A percentile compares a stretch with the other conserved stretches of the same genome.
Conservation (phyloP, 2,329 filamentous ascomycete genomes). For the Metarhizium sp. region DNA sequence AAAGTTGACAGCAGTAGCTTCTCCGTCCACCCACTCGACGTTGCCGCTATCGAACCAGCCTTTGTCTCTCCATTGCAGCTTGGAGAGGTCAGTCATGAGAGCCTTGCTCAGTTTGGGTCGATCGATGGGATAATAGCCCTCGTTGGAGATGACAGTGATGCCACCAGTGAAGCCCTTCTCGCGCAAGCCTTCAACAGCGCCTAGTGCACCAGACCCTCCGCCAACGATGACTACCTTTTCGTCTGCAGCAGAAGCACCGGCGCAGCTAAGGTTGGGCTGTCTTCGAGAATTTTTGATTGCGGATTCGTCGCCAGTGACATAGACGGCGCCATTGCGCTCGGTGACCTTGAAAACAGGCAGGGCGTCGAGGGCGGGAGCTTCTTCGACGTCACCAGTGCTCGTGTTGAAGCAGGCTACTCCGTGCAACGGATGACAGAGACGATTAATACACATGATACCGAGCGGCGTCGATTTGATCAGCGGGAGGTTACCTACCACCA, state of each 20-base stretch:
- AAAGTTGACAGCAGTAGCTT: slow-evolving; percentile 72
- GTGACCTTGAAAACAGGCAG: slow-evolving; percentile 72
- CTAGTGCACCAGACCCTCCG: slow-evolving; percentile 76
- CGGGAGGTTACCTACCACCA: slow-evolving; percentile 53
- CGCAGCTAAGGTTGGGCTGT: slow-evolving; percentile 65
- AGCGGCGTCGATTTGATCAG: neutral
- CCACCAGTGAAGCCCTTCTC: slow-evolving; percentile 70
- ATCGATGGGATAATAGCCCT: slow-evolving; percentile 83
- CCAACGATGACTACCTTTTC: slow-evolving; percentile 73
- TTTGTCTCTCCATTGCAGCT: slow-evolving; percentile 66
- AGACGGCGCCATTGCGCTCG: slow-evolving; percentile 75
- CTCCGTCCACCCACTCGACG: slow-evolving; percentile 48
- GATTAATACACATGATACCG: neutral
- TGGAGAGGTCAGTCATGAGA: slow-evolving; percentile 68
- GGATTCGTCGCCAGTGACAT: slow-evolving; percentile 70
- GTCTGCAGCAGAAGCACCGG: slow-evolving; percentile 27
- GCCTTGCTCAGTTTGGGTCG: slow-evolving; percentile 94
- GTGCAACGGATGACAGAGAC: neutral
- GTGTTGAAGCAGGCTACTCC: slow-evolving; percentile 79
- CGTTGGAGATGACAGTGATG: slow-evolving; percentile 75
- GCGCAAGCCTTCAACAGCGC: slow-evolving; percentile 72
- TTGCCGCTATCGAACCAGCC: slow-evolving; percentile 63
- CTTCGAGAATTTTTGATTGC: slow-evolving; percentile 69
- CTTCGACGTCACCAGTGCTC: slow-evolving; percentile 84
- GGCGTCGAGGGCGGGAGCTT: slow-evolving; percentile 84